A percentile compares a stretch with the other conserved stretches of the same genome.
phyloP scores from a whole-genome alignment of 345 rosid genomes.

The Gossypium thurberi region DNA sequence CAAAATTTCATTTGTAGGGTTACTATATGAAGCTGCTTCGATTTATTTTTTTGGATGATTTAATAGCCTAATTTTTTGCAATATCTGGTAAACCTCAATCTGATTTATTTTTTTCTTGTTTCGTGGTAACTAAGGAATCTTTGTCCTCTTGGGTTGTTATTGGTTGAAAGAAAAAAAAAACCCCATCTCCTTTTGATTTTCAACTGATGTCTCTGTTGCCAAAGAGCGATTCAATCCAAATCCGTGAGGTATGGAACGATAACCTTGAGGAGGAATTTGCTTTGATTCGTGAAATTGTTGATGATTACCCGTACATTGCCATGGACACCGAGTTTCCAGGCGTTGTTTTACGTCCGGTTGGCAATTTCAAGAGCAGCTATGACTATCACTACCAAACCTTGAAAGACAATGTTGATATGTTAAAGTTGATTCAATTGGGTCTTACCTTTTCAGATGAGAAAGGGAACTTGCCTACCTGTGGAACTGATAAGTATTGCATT shows the following conservation, averaged over 20 bases:
- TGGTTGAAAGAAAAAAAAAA: not conserved
- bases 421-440: conserved; percentile 79
- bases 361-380: conserved; percentile 55
- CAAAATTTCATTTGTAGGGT: not conserved
- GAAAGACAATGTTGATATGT: conserved; percentile 68
- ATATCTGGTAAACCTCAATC: not conserved
- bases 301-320: conserved; percentile 67
- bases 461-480: conserved; percentile 76
- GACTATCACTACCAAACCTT: conserved; percentile 73
- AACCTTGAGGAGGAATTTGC: conserved; percentile 62
- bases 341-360: conserved; percentile 58
- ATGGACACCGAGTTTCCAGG: conserved; percentile 98
- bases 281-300: conserved; percentile 59
- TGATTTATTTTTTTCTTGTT: not conserved
- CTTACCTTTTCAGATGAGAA: conserved; percentile 72
- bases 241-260: conserved; percentile 77
- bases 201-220: conserved; percentile 59
- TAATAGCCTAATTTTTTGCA: not conserved
- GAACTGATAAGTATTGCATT: conserved; percentile 62
- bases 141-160: not conserved
- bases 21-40: not conserved
- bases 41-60: not conserved
- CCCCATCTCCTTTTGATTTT: not conserved
- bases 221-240: conserved; percentile 62
- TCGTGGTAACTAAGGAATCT: not conserved